Conservation (phyloP, 1,284 basidiomycete species). For the Ceratobasidium theobromae region DNA sequence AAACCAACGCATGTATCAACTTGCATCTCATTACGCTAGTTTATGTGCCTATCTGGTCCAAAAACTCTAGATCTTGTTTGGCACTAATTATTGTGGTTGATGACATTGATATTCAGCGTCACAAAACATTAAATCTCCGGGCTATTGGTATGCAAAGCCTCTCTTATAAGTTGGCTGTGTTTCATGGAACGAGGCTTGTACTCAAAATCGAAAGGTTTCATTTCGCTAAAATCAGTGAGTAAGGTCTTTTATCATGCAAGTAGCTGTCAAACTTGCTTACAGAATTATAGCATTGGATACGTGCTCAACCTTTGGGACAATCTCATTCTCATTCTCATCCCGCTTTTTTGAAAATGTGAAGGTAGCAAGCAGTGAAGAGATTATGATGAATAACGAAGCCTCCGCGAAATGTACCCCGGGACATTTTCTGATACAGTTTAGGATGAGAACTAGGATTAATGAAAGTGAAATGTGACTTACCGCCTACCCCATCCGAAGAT, state of each 20-base stretch:
- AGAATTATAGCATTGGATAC: background rate
- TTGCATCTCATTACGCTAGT: too few relatives aligned
- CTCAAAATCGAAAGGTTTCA: background rate
- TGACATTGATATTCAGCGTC: too few relatives aligned
- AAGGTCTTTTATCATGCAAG: background rate
- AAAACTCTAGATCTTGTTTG: too few relatives aligned
- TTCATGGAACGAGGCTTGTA: background rate
- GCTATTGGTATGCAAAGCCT: too few relatives aligned
- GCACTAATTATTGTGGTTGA: too few relatives aligned
- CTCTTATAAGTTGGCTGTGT: background rate
- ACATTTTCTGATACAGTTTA: conserved; percentile 3
- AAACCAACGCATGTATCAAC: too few relatives aligned
- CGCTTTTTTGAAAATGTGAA: conserved; percentile 37
- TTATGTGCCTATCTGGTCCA: too few relatives aligned
- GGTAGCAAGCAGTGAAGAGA: conserved; percentile 36
- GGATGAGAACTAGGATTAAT: background rate
- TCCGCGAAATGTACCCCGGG: conserved; percentile 25
- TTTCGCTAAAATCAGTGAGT: background rate
- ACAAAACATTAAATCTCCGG: too few relatives aligned
- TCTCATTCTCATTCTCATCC: conserved; percentile 34
- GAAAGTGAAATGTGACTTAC: background rate
- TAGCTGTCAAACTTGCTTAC: background rate
- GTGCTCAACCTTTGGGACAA: background rate
- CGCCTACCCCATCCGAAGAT: background rate
- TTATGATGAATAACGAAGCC: conserved; percentile 11